These are phyloP conservation scores for Xylaria multiplex DNA, from an alignment of 2,329 filamentous ascomycete genomes.

Conservation along the genomic window DNA sequence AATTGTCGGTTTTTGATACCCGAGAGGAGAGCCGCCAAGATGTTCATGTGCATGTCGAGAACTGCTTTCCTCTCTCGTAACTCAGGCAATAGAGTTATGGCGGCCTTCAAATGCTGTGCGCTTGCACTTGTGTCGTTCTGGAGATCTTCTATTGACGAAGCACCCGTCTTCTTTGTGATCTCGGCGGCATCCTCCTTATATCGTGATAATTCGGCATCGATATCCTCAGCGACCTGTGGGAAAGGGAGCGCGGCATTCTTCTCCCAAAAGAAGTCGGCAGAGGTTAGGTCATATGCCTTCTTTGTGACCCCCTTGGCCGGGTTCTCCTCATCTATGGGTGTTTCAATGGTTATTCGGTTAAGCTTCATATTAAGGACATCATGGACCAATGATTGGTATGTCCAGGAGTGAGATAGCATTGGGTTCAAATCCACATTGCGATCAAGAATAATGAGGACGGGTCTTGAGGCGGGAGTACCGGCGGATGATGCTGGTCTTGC, in stretches of 20 bases:
- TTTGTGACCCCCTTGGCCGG: constrained; percentile 80
- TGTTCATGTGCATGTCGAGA: constrained; percentile 99
- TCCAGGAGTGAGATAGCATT: constrained; percentile 98
- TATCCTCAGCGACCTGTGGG: constrained; percentile 95
- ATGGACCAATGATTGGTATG: constrained; percentile 74
- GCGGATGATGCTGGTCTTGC: constrained; percentile 68
- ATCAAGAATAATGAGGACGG: constrained; percentile 92
- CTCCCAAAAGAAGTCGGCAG: constrained; percentile 96
- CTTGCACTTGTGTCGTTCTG: constrained; percentile 89
- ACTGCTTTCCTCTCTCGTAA: constrained; percentile 90
- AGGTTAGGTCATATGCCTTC: constrained; percentile 87
- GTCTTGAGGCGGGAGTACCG: constrained; percentile 77
- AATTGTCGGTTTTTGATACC: constrained; percentile 95
- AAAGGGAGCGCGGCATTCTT: constrained; percentile 92
- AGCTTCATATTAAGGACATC: constrained; percentile 81
- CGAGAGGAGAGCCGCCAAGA: constrained; percentile 77
- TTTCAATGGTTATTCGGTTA: constrained; percentile 93
- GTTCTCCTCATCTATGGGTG: constrained; percentile 79
- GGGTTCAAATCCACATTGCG: constrained; percentile 95
- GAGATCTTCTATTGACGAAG: constrained; percentile 90
- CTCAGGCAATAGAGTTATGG: constrained; percentile 91
- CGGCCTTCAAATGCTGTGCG: constrained; percentile 93
- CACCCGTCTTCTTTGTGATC: constrained; percentile 94
- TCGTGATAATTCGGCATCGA: constrained; percentile 89
- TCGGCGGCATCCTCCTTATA: constrained; percentile 97